These are phyloP conservation scores for Hawksworthiomyces lignivorus DNA, from an alignment of 2,329 filamentous ascomycete genomes.

Conservation along the genomic window DNA sequence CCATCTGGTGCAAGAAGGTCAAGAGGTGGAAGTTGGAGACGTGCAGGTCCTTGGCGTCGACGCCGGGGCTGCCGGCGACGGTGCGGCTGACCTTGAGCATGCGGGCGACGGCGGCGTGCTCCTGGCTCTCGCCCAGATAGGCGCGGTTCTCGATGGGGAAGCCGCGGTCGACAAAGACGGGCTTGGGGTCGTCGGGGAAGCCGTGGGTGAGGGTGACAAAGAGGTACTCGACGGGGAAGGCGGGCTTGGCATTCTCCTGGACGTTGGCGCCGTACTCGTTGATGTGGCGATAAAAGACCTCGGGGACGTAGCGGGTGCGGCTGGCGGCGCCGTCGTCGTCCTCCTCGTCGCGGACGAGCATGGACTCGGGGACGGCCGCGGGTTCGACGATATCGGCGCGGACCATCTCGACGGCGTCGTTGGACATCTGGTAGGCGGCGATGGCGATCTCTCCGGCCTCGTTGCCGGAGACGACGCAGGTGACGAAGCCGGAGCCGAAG, in stretches of 20 bases:
- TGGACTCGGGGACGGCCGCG: conserved; percentile 83
- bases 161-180: conserved; percentile 64
- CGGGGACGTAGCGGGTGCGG: conserved; percentile 82
- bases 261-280: conserved; percentile 97
- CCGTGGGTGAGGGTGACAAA: conserved; percentile 94
- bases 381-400: conserved; percentile 90
- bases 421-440: conserved; percentile 89
- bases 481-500: conserved; percentile 96
- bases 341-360: conserved; percentile 90
- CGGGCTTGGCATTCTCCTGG: conserved; percentile 92
- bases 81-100: conserved; percentile 51
- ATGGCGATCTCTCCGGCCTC: conserved; percentile 82
- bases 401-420: conserved; percentile 95
- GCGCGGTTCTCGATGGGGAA: conserved; percentile 93
- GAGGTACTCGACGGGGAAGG: conserved; percentile 93
- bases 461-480: conserved; percentile 90
- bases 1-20: conserved; percentile 75
- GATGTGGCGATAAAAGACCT: conserved; percentile 91
- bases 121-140: conserved; percentile 76
- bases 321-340: conserved; percentile 65
- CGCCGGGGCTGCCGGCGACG: conserved; percentile 29
- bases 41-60: conserved; percentile 54
- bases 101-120: conserved; percentile 60
- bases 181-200: conserved; percentile 74
- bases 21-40: conserved; percentile 93